These are phyloP conservation scores for Aureobasidium sp. DNA, from an alignment of 2,329 filamentous ascomycete species.

Conservation along the genomic window DNA sequence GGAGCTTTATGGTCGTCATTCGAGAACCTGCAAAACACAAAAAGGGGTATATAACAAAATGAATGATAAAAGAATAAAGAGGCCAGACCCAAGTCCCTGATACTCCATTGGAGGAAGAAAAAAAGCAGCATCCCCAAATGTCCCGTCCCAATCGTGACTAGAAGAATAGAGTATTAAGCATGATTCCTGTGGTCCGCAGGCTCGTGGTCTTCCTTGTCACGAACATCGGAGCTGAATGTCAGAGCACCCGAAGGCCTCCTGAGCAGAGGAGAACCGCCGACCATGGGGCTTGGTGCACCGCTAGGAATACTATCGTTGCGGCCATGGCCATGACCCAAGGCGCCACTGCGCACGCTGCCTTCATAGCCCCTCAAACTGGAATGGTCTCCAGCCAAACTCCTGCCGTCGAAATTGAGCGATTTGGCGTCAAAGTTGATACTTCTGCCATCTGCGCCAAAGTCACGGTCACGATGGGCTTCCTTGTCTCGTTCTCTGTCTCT, in stretches of 20 bases:
- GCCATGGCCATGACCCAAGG: conserved; percentile 67
- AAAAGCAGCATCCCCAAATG: not conserved
- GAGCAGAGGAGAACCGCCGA: conserved; percentile 35
- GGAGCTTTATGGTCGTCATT: not conserved
- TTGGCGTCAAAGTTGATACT: conserved; percentile 22
- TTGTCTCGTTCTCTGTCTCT: conserved; percentile 18
- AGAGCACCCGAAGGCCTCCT: conserved; percentile 23
- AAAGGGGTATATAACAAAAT: conserved; percentile 1
- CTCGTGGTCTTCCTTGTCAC: conserved; percentile 7
- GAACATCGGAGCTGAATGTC: conserved; percentile 5
- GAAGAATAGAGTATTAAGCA: not conserved
- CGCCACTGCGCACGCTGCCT: conserved; percentile 71
- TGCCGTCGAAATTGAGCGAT: conserved; percentile 20
- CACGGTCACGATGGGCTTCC: conserved; percentile 17
- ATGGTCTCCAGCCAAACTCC: conserved; percentile 45
- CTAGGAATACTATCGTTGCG: conserved; percentile 76
- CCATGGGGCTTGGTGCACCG: conserved; percentile 63
- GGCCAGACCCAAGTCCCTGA: not conserved
- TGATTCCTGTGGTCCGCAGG: not conserved
- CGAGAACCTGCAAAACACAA: not conserved
- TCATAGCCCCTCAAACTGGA: conserved; percentile 76
- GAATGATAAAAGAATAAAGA: not conserved
- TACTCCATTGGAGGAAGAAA: not conserved
- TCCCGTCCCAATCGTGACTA: not conserved
- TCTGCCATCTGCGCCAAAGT: conserved; percentile 13